phyloP scores from a whole-genome alignment of 352 stramenopile genomes.

The Globisporangium echinulatum region DNA sequence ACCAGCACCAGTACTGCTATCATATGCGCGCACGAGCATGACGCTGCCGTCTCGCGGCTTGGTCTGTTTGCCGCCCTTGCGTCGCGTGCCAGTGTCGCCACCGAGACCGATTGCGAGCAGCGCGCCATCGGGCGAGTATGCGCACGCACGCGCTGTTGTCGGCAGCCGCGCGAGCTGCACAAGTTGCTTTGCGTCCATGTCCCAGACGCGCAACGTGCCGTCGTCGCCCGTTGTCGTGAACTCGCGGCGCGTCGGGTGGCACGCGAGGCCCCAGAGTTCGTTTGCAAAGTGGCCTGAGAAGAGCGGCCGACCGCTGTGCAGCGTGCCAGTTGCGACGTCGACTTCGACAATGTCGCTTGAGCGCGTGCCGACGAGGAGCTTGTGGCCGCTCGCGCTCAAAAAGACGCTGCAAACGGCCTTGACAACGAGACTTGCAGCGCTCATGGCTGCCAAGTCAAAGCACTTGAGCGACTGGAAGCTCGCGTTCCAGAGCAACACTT shows the following conservation, averaged over 20 bases:
- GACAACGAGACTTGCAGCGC: slow-evolving; percentile 22
- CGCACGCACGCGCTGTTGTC: slow-evolving; percentile 61
- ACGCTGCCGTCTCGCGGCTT: slow-evolving; percentile 46
- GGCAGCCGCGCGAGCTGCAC: slow-evolving; percentile 29
- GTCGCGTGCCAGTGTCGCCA: slow-evolving; percentile 47
- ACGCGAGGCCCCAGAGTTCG: slow-evolving; percentile 78
- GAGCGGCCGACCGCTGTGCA: slow-evolving; percentile 32
- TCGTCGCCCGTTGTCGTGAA: slow-evolving; percentile 81
- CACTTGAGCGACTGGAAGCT: slow-evolving; percentile 67
- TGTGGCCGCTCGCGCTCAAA: slow-evolving; percentile 35
- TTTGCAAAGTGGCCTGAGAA: slow-evolving; percentile 59
- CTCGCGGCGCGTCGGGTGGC: slow-evolving; percentile 55
- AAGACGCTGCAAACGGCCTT: slow-evolving; percentile 38
- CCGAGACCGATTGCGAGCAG: slow-evolving; percentile 80
- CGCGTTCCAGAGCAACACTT: slow-evolving; percentile 58
- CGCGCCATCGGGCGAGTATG: slow-evolving; percentile 83
- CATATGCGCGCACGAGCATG: slow-evolving; percentile 21
- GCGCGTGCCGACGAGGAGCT: slow-evolving; percentile 73
- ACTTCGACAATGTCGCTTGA: slow-evolving; percentile 87
- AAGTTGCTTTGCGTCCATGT: slow-evolving; percentile 52
- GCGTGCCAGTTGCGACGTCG: slow-evolving; percentile 27
- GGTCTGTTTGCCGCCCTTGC: slow-evolving; percentile 9
- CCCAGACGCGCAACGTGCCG: slow-evolving; percentile 75
- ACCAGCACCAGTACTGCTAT: too few relatives aligned
- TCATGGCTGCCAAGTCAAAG: slow-evolving; percentile 42